phyloP scores from a whole-genome alignment of 2,329 filamentous ascomycete species.

The Xylariales sp. region DNA sequence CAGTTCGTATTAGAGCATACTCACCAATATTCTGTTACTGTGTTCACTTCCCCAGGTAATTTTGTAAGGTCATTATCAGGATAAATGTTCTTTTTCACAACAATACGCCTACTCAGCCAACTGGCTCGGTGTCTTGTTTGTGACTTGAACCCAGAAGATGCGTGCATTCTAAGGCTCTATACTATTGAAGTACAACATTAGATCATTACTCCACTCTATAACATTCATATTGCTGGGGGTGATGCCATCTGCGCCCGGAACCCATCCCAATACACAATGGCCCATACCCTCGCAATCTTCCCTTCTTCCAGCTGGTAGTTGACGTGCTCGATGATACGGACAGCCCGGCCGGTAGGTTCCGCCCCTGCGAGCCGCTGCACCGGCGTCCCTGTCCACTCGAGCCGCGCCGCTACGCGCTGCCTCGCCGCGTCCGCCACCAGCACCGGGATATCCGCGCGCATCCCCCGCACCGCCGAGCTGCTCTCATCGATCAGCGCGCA shows the following conservation, averaged over 20 bases:
- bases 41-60: too few relatives aligned
- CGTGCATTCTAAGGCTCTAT: not conserved
- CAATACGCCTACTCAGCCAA: too few relatives aligned
- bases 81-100: too few relatives aligned
- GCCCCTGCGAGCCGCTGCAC: constrained; percentile 20
- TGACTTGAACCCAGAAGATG: too few relatives aligned
- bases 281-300: constrained; percentile 27
- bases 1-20: too few relatives aligned
- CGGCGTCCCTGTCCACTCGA: constrained; percentile 26
- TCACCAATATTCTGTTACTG: too few relatives aligned
- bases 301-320: constrained; percentile 28
- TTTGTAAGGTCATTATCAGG: too few relatives aligned
- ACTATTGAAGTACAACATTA: constrained; percentile 1
- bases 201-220: not conserved
- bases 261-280: constrained; percentile 23
- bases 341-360: constrained; percentile 20
- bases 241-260: not conserved
- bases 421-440: constrained; percentile 24
- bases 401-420: constrained; percentile 25
- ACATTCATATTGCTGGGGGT: not conserved
- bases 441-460: constrained; percentile 16
- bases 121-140: too few relatives aligned
- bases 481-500: not conserved
- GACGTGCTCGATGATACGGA: constrained; percentile 27
- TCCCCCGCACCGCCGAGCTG: not conserved